Evolutionary conservation across 78 protist genomes (phyloP).

Genomic region (Dictyostelium intermedium): DNA sequence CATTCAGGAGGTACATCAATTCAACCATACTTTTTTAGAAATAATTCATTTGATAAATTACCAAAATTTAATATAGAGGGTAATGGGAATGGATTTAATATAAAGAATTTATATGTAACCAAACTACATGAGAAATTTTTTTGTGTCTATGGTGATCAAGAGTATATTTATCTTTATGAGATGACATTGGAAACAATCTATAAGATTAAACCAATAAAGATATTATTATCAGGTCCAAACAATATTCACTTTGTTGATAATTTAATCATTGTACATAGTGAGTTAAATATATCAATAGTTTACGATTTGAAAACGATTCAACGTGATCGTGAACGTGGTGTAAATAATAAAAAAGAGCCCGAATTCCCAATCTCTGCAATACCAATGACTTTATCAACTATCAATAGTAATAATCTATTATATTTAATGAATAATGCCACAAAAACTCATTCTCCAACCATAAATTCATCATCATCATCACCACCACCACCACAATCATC

Average conservation of each 20-base stretch:
- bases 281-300: constrained; percentile 27
- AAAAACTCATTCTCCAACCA: constrained; percentile 24
- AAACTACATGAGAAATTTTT: constrained; percentile 20
- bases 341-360: not conserved
- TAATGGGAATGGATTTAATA: not conserved
- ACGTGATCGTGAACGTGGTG: constrained; percentile 1
- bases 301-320: constrained; percentile 56
- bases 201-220: constrained; percentile 25
- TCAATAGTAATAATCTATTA: not conserved
- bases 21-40: constrained; percentile 66
- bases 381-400: constrained; percentile 17
- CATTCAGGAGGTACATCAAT: constrained; percentile 68
- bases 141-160: constrained; percentile 47
- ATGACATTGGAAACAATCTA: constrained; percentile 52
- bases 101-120: constrained; percentile 35
- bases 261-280: constrained; percentile 62
- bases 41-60: constrained; percentile 31
- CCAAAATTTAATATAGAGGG: constrained; percentile 43
- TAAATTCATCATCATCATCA: not conserved
- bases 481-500: not conserved
- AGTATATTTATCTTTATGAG: constrained; percentile 35
- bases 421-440: constrained; percentile 1
- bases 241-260: constrained; percentile 70
- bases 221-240: constrained; percentile 42
- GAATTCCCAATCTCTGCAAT: constrained; percentile 70